Conservation (phyloP, 148 eudicot species). For the Fagopyrum tataricum region DNA sequence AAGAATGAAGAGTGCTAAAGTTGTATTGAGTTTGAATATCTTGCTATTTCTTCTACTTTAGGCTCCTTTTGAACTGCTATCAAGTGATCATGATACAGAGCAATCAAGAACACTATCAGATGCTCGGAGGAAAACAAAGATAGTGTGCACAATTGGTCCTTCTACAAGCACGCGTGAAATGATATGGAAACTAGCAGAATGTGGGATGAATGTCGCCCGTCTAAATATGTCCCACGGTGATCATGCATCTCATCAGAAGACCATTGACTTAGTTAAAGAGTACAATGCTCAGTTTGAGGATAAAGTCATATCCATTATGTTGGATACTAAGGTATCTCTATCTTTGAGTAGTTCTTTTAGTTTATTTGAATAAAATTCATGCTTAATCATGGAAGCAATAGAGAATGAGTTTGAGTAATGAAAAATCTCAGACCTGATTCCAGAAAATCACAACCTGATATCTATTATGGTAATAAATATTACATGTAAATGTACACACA, state of each 20-base stretch:
- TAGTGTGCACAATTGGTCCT: conserved; percentile 96
- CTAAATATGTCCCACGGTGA: conserved; percentile 98
- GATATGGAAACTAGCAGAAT: conserved; percentile 94
- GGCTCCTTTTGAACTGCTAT: conserved; percentile 43
- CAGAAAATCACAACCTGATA: too few relatives aligned
- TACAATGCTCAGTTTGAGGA: conserved; percentile 86
- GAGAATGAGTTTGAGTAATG: too few relatives aligned
- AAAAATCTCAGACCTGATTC: too few relatives aligned
- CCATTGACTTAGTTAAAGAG: conserved; percentile 83
- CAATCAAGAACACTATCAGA: conserved; percentile 18
- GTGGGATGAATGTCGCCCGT: conserved; percentile 97
- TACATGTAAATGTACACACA: too few relatives aligned
- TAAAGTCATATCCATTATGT: conserved; percentile 84
- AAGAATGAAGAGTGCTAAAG: not conserved
- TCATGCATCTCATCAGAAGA: conserved; percentile 91
- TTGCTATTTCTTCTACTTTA: not conserved
- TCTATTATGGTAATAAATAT: too few relatives aligned
- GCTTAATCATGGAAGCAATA: not conserved
- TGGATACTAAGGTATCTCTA: conserved; percentile 81
- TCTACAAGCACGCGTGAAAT: conserved; percentile 83
- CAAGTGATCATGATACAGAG: conserved; percentile 23
- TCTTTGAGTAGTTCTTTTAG: not conserved
- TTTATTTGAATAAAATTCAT: not conserved
- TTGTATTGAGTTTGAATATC: not conserved
- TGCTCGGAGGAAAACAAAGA: conserved; percentile 74